phyloP scores from a whole-genome alignment of 2,329 filamentous ascomycete species.

The Colletotrichum sp. region DNA sequence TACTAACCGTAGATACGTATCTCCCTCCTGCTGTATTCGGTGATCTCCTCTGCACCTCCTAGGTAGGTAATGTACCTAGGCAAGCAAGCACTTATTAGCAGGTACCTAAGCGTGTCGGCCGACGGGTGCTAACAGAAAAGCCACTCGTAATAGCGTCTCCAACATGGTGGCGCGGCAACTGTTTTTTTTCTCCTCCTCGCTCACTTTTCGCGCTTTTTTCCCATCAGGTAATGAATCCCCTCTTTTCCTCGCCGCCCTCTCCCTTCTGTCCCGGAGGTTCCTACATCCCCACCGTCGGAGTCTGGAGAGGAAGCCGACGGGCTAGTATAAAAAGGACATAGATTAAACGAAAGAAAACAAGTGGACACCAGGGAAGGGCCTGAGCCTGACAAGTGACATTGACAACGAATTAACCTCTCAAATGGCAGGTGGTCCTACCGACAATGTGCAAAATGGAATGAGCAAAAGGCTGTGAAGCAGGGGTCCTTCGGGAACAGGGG shows the following conservation, averaged over 20 bases:
- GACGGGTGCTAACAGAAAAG: constrained; percentile 12
- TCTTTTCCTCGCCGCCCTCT: background rate
- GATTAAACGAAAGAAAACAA: background rate
- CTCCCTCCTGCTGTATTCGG: background rate
- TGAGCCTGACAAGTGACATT: background rate
- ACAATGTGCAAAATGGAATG: background rate
- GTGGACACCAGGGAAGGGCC: background rate
- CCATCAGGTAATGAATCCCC: background rate
- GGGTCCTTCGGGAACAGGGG: background rate
- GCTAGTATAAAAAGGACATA: background rate
- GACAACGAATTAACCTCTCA: background rate
- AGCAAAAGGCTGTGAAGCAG: background rate
- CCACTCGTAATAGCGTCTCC: constrained; percentile 16
- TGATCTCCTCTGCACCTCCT: background rate
- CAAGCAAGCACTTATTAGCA: too few species aligned
- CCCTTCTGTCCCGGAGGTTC: background rate
- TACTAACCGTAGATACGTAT: background rate
- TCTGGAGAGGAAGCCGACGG: background rate
- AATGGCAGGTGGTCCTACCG: background rate
- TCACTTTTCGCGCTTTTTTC: background rate
- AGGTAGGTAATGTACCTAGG: too few species aligned
- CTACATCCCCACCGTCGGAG: background rate
- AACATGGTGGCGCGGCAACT: background rate
- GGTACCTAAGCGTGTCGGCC: background rate
- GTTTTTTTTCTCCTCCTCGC: background rate